phyloP scores from a whole-genome alignment of 2,329 filamentous ascomycete species.

The Chrysoporthe puriensis region DNA sequence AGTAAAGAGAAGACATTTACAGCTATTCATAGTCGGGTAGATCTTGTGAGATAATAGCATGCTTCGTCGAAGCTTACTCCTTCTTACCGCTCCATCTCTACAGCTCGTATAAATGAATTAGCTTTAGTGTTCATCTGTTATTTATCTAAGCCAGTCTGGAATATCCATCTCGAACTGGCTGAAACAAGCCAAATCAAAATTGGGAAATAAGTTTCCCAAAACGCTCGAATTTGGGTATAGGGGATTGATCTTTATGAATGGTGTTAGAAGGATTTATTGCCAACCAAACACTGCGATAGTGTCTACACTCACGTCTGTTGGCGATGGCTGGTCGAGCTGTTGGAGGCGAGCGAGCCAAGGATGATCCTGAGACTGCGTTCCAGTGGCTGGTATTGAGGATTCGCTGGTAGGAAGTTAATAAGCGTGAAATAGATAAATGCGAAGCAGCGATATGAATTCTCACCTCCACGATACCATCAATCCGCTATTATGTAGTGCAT shows the following conservation, averaged over 20 bases:
- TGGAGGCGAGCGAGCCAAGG: slow-evolving; percentile 1
- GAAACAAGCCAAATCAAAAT: not conserved
- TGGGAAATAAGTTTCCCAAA: not conserved
- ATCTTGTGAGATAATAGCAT: too few species aligned
- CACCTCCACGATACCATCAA: not conserved
- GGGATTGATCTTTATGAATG: not conserved
- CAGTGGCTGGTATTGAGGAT: not conserved
- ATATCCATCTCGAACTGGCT: not conserved
- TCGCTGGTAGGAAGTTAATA: not conserved
- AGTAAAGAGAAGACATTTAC: too few species aligned
- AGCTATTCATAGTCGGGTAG: too few species aligned
- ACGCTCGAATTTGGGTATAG: not conserved
- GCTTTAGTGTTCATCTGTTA: not conserved
- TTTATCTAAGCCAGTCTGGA: not conserved
- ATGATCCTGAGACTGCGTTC: not conserved
- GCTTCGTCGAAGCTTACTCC: too few species aligned
- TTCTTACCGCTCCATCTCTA: too few species aligned
- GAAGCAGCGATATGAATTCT: not conserved
- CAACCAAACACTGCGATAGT: not conserved
- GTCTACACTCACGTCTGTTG: not conserved
- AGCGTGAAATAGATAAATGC: not conserved
- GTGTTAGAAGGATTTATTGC: not conserved
- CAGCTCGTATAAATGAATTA: too few species aligned
- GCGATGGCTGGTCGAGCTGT: slow-evolving; percentile 4
- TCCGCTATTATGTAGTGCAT: not conserved